phyloP scores from a whole-genome alignment of 805 yeast species.

The Saccharomycopsis vini region DNA sequence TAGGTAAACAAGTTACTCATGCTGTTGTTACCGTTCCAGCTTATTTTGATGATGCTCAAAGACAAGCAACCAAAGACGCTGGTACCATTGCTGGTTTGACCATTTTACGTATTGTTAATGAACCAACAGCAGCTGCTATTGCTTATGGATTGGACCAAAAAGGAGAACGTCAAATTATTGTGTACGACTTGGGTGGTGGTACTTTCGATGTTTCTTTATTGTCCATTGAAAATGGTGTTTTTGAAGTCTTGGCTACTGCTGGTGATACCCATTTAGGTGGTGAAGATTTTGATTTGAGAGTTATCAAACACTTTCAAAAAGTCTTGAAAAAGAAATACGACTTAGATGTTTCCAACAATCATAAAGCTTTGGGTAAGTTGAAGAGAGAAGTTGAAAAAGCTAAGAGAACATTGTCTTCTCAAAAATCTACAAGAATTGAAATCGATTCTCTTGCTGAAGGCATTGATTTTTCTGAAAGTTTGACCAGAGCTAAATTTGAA shows the following conservation, averaged over 20 bases:
- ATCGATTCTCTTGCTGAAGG: slow-evolving; percentile 94
- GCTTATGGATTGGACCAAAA: slow-evolving; percentile 86
- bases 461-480: slow-evolving; percentile 87
- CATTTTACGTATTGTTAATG: slow-evolving; percentile 82
- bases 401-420: slow-evolving; percentile 90
- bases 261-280: slow-evolving; percentile 98
- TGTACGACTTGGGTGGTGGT: slow-evolving; percentile 96
- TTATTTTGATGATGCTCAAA: slow-evolving; percentile 87
- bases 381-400: slow-evolving; percentile 59
- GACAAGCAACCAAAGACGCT: slow-evolving; percentile 91
- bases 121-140: slow-evolving; percentile 96
- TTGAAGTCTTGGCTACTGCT: slow-evolving; percentile 87
- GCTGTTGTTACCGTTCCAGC: slow-evolving; percentile 94
- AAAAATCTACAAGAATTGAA: slow-evolving; percentile 92
- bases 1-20: slow-evolving; percentile 76
- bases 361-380: slow-evolving; percentile 30
- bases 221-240: slow-evolving; percentile 84
- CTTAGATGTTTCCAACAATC: slow-evolving; percentile 70
- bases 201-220: slow-evolving; percentile 87
- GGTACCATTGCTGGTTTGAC: slow-evolving; percentile 88
- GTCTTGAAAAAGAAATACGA: slow-evolving; percentile 87
- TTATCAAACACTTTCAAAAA: slow-evolving; percentile 79
- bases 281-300: slow-evolving; percentile 89
- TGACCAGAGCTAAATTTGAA: slow-evolving; percentile 96
- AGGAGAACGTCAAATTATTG: slow-evolving; percentile 82